Evolutionary conservation across 257 asterid genomes (phyloP).

Genomic region (Salvia miltiorrhiza): DNA sequence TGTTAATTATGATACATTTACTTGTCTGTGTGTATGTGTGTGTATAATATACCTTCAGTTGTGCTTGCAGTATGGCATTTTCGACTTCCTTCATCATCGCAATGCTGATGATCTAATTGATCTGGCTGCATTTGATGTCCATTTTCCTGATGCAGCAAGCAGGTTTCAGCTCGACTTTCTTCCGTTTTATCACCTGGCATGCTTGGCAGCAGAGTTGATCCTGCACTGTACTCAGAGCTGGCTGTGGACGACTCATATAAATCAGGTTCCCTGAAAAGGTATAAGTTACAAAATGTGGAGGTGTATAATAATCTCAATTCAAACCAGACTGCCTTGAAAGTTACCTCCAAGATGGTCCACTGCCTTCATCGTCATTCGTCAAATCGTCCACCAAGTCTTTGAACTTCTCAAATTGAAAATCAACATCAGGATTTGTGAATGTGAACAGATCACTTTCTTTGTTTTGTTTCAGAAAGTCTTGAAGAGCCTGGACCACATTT

Average conservation of each 20-base stretch:
- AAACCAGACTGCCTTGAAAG: conserved; percentile 4
- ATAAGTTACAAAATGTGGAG: conserved; percentile 30
- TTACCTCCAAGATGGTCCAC: conserved; percentile 72
- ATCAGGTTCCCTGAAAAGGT: conserved; percentile 61
- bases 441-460: conserved; percentile 54
- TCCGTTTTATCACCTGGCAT: conserved; percentile 41
- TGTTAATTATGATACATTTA: not conserved
- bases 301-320: conserved; percentile 7
- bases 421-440: conserved; percentile 41
- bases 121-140: conserved; percentile 41
- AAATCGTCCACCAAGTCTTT: conserved; percentile 69
- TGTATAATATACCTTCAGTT: conserved; percentile 39
- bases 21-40: not conserved
- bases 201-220: conserved; percentile 59
- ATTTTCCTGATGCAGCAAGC: conserved; percentile 36
- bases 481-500: conserved; percentile 57
- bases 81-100: conserved; percentile 40
- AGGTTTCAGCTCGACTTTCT: conserved; percentile 45
- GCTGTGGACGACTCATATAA: conserved; percentile 58
- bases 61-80: conserved; percentile 35
- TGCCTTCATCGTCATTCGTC: conserved; percentile 48
- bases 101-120: conserved; percentile 36
- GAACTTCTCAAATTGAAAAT: conserved; percentile 58
- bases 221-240: conserved; percentile 82
- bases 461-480: conserved; percentile 67